These are phyloP conservation scores for Termitomyces bulborhizus DNA, from an alignment of 768 basidiomycete genomes.

Conservation along the genomic window DNA sequence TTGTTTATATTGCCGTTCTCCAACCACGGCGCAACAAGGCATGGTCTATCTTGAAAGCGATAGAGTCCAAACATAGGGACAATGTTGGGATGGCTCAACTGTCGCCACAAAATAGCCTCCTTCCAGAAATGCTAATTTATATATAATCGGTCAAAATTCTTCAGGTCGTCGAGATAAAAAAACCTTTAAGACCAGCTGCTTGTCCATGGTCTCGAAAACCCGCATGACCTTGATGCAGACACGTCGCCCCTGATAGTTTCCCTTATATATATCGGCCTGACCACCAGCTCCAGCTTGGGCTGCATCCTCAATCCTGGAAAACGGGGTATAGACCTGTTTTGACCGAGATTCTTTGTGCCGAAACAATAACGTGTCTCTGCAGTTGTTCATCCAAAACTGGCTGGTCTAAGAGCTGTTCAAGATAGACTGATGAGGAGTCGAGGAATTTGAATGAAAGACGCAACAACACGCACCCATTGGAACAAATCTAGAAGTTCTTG, in stretches of 20 bases:
- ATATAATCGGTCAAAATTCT: not conserved
- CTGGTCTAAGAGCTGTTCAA: not conserved
- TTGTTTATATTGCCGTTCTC: slow-evolving; percentile 24
- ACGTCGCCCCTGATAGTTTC: not conserved
- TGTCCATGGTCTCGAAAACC: not conserved
- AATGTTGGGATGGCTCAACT: slow-evolving; percentile 14
- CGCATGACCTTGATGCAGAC: slow-evolving; percentile 4
- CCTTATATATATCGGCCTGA: slow-evolving; percentile 3
- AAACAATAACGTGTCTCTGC: not conserved
- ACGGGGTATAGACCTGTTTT: not conserved
- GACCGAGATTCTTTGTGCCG: not conserved
- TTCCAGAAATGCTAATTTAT: slow-evolving; percentile 3
- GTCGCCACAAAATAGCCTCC: slow-evolving; percentile 10
- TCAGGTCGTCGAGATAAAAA: too few relatives aligned
- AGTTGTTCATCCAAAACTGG: not conserved
- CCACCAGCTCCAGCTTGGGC: not conserved
- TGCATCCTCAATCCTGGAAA: not conserved
- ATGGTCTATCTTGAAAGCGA: slow-evolving; percentile 18
- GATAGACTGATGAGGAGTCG: too few relatives aligned
- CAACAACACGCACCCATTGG: too few relatives aligned
- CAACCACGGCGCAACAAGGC: slow-evolving; percentile 32
- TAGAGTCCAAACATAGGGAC: slow-evolving; percentile 29
- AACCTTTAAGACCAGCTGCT: slow-evolving; percentile 1
- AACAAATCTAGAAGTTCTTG: too few relatives aligned
- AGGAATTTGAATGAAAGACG: too few relatives aligned